Percentiles rank a stretch among this genome's conserved stretches.
These are phyloP conservation scores for Diaporthe sp. DNA, from an alignment of 2,329 filamentous ascomycete species.

Conservation along the genomic window DNA sequence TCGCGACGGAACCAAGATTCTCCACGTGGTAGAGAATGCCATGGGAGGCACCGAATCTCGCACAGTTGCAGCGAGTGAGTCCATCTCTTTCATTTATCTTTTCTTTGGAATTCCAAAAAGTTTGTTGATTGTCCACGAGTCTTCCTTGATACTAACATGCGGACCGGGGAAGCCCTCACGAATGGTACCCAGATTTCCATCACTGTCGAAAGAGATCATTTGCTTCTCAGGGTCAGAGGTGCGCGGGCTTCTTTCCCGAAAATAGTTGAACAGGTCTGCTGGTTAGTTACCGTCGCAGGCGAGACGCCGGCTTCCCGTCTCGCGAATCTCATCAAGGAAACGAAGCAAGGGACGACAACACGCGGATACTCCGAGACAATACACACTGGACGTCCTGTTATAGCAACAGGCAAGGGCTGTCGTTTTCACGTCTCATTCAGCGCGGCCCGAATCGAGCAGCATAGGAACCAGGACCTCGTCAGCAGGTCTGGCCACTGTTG, in stretches of 20 bases:
- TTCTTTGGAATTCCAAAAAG: too few relatives aligned
- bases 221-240: not conserved
- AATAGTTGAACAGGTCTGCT: not conserved
- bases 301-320: not conserved
- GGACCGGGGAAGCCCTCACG: not conserved
- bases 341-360: not conserved
- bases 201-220: not conserved
- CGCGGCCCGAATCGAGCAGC: not conserved
- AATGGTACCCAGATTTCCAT: not conserved
- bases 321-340: not conserved
- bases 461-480: too few relatives aligned
- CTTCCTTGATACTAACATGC: not conserved
- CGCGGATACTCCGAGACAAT: not conserved
- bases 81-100: not conserved
- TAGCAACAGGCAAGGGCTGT: rapidly evolving
- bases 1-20: not conserved
- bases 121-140: too few relatives aligned
- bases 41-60: not conserved
- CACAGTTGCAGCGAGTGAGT: not conserved
- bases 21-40: not conserved
- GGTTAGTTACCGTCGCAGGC: not conserved
- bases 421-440: not conserved
- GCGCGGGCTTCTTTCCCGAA: too few relatives aligned
- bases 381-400: not conserved
- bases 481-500: not conserved